Percentiles rank a stretch among this genome's conserved stretches.
Conservation (phyloP, 208 protist species). For the Trypanosoma lewisi region DNA sequence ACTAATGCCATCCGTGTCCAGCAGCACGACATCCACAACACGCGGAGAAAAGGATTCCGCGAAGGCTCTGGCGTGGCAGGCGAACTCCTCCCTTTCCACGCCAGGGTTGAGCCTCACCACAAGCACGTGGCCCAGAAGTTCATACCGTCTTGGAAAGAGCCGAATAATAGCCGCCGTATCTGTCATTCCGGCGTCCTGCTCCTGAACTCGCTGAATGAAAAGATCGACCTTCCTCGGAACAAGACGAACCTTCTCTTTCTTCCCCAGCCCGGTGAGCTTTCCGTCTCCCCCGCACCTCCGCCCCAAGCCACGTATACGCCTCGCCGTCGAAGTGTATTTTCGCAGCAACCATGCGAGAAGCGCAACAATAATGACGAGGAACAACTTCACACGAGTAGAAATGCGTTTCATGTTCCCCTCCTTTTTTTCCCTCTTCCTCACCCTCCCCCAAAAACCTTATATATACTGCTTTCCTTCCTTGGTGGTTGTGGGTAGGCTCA, state of each 20-base stretch:
- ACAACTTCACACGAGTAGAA: neutral
- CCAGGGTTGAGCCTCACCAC: slow-evolving; percentile 71
- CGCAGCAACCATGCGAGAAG: slow-evolving; percentile 14
- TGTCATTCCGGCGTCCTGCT: neutral
- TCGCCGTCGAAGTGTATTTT: neutral
- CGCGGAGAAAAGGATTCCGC: slow-evolving; percentile 59
- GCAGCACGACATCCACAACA: slow-evolving; percentile 69
- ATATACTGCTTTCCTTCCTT: neutral
- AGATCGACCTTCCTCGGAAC: slow-evolving; percentile 51
- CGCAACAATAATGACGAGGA: neutral
- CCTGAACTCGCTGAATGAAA: slow-evolving; percentile 35
- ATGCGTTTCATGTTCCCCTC: slow-evolving; percentile 3
- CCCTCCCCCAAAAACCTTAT: neutral
- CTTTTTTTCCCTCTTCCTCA: neutral
- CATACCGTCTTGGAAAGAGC: slow-evolving; percentile 74
- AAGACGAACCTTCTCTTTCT: slow-evolving; percentile 13
- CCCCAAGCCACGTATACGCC: neutral
- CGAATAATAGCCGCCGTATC: slow-evolving; percentile 25
- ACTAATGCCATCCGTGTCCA: slow-evolving; percentile 65
- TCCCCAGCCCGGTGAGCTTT: neutral
- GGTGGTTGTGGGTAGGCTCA: slow-evolving; percentile 1
- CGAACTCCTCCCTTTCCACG: slow-evolving; percentile 37
- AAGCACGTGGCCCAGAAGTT: slow-evolving; percentile 80
- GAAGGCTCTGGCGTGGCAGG: slow-evolving; percentile 42
- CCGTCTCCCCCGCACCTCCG: neutral